Percentiles rank a stretch among this genome's conserved stretches.
Evolutionary conservation across 441 rosid genomes (phyloP).

Genomic region (Adansonia gregorii): DNA sequence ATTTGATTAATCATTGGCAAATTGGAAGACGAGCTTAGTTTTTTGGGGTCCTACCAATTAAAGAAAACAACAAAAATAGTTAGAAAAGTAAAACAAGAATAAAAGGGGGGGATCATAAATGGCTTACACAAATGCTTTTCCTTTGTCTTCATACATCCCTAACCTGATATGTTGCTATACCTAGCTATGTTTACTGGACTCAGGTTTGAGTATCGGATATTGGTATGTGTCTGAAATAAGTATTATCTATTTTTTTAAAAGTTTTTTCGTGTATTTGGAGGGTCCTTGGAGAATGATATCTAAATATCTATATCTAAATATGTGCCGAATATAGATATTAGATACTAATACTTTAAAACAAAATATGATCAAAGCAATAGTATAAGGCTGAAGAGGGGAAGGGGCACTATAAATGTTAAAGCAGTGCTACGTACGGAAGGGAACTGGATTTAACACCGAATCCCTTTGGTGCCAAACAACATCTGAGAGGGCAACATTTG

Average conservation of each 20-base stretch:
- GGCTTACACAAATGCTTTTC: conserved; percentile 6
- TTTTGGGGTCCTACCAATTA: conserved; percentile 39
- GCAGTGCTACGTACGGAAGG: conserved; percentile 48
- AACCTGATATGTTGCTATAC: conserved; percentile 20
- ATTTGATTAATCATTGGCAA: conserved; percentile 35
- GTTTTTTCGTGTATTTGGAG: too few relatives aligned
- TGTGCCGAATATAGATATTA: too few relatives aligned
- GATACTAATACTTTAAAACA: too few relatives aligned
- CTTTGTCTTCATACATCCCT: conserved; percentile 29
- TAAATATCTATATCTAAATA: too few relatives aligned
- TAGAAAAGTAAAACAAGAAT: conserved; percentile 7
- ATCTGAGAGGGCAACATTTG: conserved; percentile 22
- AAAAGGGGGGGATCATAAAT: conserved; percentile 1
- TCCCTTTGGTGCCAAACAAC: conserved; percentile 23
- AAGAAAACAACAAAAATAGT: conserved; percentile 33
- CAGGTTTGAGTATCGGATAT: too few relatives aligned
- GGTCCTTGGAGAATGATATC: too few relatives aligned
- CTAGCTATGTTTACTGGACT: background rate
- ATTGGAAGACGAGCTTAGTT: conserved; percentile 16
- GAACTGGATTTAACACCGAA: conserved; percentile 43
- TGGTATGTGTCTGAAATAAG: too few relatives aligned
- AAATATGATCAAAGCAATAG: background rate
- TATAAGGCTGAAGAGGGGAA: conserved; percentile 23
- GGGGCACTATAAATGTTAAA: conserved; percentile 31
- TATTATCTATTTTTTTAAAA: too few relatives aligned